A percentile compares a stretch with the other conserved stretches of the same genome.
phyloP scores from a whole-genome alignment of 2,329 filamentous ascomycete genomes.

The Gaeumannomyces sp. region DNA sequence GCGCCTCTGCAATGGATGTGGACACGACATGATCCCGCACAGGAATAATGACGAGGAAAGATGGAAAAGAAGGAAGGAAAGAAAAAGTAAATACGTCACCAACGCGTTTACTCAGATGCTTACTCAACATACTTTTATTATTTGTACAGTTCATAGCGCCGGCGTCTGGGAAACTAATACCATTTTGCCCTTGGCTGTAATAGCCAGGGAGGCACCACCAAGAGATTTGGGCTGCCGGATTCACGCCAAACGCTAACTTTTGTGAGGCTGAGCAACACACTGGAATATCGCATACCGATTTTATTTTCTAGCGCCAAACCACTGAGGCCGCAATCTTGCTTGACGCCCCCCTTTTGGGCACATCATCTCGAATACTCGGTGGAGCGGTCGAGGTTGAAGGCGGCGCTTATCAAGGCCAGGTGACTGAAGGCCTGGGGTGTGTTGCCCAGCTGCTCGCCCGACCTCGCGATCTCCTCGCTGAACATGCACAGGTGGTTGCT shows the following conservation, averaged over 20 bases:
- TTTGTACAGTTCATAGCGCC: constrained; percentile 33
- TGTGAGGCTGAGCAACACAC: not conserved
- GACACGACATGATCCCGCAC: not conserved
- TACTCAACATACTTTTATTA: not conserved
- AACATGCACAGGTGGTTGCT: constrained; percentile 74
- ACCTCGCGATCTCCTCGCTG: constrained; percentile 69
- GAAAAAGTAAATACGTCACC: not conserved
- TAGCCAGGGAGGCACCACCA: no score
- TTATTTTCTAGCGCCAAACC: not conserved
- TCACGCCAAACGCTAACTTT: not conserved
- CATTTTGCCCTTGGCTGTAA: not conserved
- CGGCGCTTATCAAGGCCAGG: constrained; percentile 67
- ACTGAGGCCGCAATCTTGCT: not conserved
- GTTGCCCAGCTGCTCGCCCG: constrained; percentile 72
- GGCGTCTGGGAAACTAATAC: constrained; percentile 27
- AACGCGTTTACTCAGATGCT: not conserved
- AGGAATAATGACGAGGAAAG: not conserved
- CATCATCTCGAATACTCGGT: constrained; percentile 20
- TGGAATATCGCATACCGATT: not conserved
- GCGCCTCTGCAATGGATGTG: not conserved
- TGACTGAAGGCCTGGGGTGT: constrained; percentile 77
- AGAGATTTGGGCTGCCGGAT: not conserved
- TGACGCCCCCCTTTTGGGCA: no score
- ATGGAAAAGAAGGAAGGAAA: not conserved
- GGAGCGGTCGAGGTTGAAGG: constrained; percentile 60